Evolutionary conservation across 2,329 filamentous ascomycete genomes (phyloP).

Genomic region (Alternaria solani): DNA sequence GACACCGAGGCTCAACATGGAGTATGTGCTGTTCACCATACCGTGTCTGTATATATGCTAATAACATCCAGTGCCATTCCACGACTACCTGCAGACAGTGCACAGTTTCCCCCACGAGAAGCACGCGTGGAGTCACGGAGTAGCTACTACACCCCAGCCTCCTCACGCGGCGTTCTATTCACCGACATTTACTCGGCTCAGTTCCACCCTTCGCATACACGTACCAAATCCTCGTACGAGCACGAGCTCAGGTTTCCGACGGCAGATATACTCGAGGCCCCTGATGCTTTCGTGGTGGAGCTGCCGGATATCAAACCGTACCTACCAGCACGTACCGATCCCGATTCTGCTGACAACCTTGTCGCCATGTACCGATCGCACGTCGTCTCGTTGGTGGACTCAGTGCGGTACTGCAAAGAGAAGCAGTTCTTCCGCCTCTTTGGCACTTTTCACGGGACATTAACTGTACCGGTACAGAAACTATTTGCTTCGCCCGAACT

Average conservation of each 20-base stretch:
- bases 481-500: constrained; percentile 82
- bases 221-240: constrained; percentile 63
- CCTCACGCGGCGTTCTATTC: constrained; percentile 57
- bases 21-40: constrained; percentile 25
- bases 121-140: constrained; percentile 37
- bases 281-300: constrained; percentile 74
- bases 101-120: constrained; percentile 54
- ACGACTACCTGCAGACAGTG: constrained; percentile 58
- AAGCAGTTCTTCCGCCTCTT: constrained; percentile 96
- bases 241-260: constrained; percentile 70
- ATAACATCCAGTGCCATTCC: constrained; percentile 50
- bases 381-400: constrained; percentile 93
- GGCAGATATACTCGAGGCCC: constrained; percentile 63
- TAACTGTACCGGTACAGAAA: constrained; percentile 96
- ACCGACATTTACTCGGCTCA: constrained; percentile 56
- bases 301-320: constrained; percentile 89
- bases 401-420: constrained; percentile 94
- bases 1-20: constrained; percentile 47
- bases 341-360: constrained; percentile 84
- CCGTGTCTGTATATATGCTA: constrained; percentile 9
- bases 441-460: constrained; percentile 91
- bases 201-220: constrained; percentile 47
- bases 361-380: constrained; percentile 91
- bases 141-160: constrained; percentile 45
- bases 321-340: constrained; percentile 81